Conservation (phyloP, 2,329 filamentous ascomycete species). For the Aureobasidium sp. region DNA sequence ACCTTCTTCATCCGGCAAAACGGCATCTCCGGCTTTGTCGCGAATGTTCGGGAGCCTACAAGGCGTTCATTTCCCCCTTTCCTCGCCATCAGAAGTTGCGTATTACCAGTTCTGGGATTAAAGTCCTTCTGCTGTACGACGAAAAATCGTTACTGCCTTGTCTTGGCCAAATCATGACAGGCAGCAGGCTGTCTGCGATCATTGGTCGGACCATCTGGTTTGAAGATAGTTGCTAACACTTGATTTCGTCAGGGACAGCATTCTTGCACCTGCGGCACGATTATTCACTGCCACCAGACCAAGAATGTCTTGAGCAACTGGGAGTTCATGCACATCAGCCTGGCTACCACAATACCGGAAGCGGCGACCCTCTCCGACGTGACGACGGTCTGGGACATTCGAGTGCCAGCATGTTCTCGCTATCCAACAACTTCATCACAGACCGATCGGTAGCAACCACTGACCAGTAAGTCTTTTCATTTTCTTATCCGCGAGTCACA, state of each 20-base stretch:
- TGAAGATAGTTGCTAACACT: background rate
- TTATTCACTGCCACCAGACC: conserved; percentile 21
- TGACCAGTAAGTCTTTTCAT: conserved; percentile 22
- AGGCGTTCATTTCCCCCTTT: background rate
- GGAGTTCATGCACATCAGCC: conserved; percentile 37
- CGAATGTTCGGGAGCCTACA: background rate
- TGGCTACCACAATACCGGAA: conserved; percentile 30
- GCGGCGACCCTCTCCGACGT: conserved; percentile 43
- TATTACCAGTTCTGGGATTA: background rate
- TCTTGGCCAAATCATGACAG: background rate
- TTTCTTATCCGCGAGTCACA: background rate
- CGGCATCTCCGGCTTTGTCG: background rate
- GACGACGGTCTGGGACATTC: conserved; percentile 41
- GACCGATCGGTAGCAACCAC: conserved; percentile 30
- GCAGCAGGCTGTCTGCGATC: background rate
- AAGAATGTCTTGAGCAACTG: conserved; percentile 39
- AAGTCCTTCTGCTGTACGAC: background rate
- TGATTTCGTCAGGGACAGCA: background rate
- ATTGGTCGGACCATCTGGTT: background rate
- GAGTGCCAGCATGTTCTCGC: conserved; percentile 35
- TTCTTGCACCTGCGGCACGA: conserved; percentile 8
- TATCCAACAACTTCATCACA: conserved; percentile 18
- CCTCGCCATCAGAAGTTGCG: background rate
- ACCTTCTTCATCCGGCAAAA: background rate
- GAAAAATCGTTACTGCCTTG: background rate